A percentile compares a stretch with the other conserved stretches of the same genome.
These are phyloP conservation scores for Penicillium sp. DNA, from an alignment of 2,329 filamentous ascomycete species.

Conservation along the genomic window DNA sequence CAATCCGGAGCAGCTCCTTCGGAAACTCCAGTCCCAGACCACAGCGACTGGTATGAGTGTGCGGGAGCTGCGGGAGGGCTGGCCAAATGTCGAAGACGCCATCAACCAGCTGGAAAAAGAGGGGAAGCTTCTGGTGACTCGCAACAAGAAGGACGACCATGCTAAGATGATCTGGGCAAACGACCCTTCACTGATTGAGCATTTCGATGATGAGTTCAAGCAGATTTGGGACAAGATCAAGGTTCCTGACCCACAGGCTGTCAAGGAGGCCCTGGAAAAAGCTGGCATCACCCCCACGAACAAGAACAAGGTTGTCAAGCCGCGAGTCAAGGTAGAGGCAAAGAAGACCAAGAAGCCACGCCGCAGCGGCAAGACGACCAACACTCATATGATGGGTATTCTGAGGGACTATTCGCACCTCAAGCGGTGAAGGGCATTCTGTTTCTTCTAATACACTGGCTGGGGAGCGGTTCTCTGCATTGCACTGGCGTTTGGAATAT, in stretches of 20 bases:
- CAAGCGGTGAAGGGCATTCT: slow-evolving; percentile 32
- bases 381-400: slow-evolving; percentile 80
- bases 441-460: background rate
- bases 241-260: slow-evolving; percentile 71
- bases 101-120: slow-evolving; percentile 75
- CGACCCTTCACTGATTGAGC: slow-evolving; percentile 71
- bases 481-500: slow-evolving; percentile 22
- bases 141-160: slow-evolving; percentile 88
- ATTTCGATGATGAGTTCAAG: slow-evolving; percentile 79
- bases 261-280: slow-evolving; percentile 72
- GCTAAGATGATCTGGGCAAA: slow-evolving; percentile 87
- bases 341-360: slow-evolving; percentile 75
- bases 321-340: slow-evolving; percentile 55
- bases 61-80: slow-evolving; percentile 93
- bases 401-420: slow-evolving; percentile 68
- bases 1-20: slow-evolving; percentile 72
- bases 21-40: slow-evolving; percentile 75
- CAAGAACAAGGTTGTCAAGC: slow-evolving; percentile 68
- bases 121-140: slow-evolving; percentile 78
- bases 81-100: slow-evolving; percentile 77
- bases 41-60: slow-evolving; percentile 79
- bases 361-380: slow-evolving; percentile 76
- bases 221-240: slow-evolving; percentile 78
- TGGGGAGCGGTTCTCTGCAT: slow-evolving; percentile 13
- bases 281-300: slow-evolving; percentile 82